Base-by-base conservation (phyloP, 352 stramenopile genomes). In the Pythium plurisporium region DNA sequence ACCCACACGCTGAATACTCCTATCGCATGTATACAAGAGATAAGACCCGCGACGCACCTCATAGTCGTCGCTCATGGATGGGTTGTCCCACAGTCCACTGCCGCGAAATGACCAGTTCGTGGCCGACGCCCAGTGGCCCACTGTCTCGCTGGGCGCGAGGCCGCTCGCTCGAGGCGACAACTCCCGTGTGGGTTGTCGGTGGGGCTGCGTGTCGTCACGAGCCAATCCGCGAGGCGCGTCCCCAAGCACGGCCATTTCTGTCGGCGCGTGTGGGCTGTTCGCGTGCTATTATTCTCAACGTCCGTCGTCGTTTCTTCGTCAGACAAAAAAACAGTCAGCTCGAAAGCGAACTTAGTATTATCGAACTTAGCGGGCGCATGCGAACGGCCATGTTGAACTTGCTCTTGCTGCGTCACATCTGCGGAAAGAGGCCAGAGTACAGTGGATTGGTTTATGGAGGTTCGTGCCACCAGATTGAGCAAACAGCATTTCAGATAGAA, bases 341-440 rank as follows among this genome's bases (percentile, higher is more conserved):
- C 1, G 19, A 46, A 41, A 23, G n/a, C 14, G 54, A 62, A 62
- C 54, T 36, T 62, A 55, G 46, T 5, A n/a, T 5, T n/a, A 36
- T 15, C 31, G 25, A 26, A 42, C 41, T 33, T 54, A 34, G 17
- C 6, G 22, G 4, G 9, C 9, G 33, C 15, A 38, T 7, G 14
- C 19, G 4, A 9, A 45, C 40, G n/a, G 58, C 55, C 49, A 66
- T 42, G 59, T 66, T 66, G 59, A 66, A 66, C 59, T 66, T 66
- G 44, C 31, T 34, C 34, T 46, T 14, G 33, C 11, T 4, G 25
- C 25, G 10, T 34, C 17, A 31, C 20, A 34, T 25, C 54, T 63
- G n/a, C 19, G 47, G n/a, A n/a, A n/a, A n/a, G n/a, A n/a, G n/a
- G n/a, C n/a, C n/a, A n/a, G n/a, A 9, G 2, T 23, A 6, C 0